phyloP scores from a whole-genome alignment of 768 basidiomycete genomes.

The Tricholoma terreum region DNA sequence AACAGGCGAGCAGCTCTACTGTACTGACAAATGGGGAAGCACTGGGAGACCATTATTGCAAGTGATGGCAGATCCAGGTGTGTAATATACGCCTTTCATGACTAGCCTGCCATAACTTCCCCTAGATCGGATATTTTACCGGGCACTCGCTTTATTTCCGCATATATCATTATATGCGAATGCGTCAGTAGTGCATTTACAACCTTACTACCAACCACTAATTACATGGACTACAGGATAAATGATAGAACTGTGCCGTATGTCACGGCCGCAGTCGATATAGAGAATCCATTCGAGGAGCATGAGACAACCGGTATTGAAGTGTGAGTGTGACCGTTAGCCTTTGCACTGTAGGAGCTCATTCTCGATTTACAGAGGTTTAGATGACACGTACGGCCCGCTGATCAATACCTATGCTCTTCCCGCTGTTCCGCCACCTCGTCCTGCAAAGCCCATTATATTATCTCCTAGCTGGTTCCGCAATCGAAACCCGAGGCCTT shows the following conservation, averaged over 20 bases:
- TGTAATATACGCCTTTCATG: constrained; percentile 10
- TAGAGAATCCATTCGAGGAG: constrained; percentile 61
- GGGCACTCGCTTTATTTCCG: constrained; percentile 63
- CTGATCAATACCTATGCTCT: constrained; percentile 53
- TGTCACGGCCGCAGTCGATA: constrained; percentile 71
- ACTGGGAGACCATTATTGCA: constrained; percentile 64
- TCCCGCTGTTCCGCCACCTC: constrained; percentile 41
- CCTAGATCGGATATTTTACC: constrained; percentile 71
- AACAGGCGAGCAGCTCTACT: constrained; percentile 76
- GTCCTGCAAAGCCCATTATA: constrained; percentile 33
- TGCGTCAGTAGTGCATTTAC: constrained; percentile 43
- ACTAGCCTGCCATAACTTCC: background rate
- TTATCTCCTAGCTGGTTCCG: constrained; percentile 47
- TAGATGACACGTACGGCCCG: constrained; percentile 53
- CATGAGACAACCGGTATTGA: constrained; percentile 55
- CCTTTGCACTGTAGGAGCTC: background rate
- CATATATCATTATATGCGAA: constrained; percentile 80
- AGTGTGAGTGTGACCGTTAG: constrained; percentile 42
- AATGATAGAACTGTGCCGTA: constrained; percentile 84
- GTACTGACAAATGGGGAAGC: constrained; percentile 64
- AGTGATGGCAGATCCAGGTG: constrained; percentile 77
- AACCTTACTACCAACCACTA: background rate
- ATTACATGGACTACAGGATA: constrained; percentile 35
- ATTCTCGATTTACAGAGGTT: constrained; percentile 37
- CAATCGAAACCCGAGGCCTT: constrained; percentile 33